These are phyloP conservation scores for Starmera quercuum DNA, from an alignment of 805 yeast genomes.

Conservation along the genomic window DNA sequence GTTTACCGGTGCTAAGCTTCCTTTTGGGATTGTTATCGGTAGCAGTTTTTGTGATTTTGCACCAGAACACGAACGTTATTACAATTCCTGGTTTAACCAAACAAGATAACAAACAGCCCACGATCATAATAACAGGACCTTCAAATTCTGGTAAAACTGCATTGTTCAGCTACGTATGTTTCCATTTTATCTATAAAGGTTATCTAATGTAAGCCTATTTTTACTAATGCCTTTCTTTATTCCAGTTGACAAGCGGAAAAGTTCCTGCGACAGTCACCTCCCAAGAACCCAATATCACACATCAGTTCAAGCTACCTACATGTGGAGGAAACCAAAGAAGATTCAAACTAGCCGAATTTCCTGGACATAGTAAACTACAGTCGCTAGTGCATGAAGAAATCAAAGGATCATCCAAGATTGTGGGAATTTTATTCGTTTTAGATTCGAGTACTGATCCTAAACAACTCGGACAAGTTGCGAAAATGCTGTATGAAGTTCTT, in stretches of 20 bases:
- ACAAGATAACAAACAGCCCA: slow-evolving; percentile 32
- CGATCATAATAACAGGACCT: slow-evolving; percentile 59
- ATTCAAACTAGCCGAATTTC: slow-evolving; percentile 65
- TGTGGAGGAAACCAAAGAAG: slow-evolving; percentile 26
- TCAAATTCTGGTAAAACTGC: slow-evolving; percentile 61
- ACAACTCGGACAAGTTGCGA: slow-evolving; percentile 45
- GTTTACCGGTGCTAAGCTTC: no score
- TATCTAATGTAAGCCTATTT: background rate
- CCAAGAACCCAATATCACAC: slow-evolving; percentile 36
- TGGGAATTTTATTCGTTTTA: slow-evolving; percentile 69
- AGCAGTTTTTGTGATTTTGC: slow-evolving; percentile 7
- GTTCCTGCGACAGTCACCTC: slow-evolving; percentile 39
- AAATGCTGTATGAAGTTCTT: slow-evolving; percentile 51
- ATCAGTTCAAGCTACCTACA: slow-evolving; percentile 31
- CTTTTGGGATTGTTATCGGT: slow-evolving; percentile 2
- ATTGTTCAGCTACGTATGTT: slow-evolving; percentile 29
- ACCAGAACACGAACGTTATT: slow-evolving; percentile 7
- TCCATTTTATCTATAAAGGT: no score
- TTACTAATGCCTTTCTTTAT: slow-evolving; percentile 1
- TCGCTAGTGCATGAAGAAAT: slow-evolving; percentile 45
- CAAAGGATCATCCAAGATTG: slow-evolving; percentile 34
- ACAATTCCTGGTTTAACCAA: slow-evolving; percentile 10
- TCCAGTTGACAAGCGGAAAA: slow-evolving; percentile 20
- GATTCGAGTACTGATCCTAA: slow-evolving; percentile 59
- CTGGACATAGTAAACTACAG: slow-evolving; percentile 79